Evolutionary conservation across 306 rosid species (phyloP).

Genomic region (Fragaria ananassa): DNA sequence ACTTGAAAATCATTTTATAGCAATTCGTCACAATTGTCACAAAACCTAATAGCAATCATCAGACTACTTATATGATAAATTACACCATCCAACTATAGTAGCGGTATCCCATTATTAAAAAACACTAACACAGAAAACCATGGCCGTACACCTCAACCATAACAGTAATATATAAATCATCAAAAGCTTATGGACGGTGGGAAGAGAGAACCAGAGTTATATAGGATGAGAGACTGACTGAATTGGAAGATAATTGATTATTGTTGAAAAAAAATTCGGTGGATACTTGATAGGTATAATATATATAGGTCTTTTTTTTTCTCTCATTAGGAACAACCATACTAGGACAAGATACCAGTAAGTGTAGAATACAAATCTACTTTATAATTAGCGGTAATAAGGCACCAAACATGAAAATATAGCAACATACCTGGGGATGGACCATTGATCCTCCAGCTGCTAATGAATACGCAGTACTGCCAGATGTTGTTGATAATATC

Average conservation of each 20-base stretch:
- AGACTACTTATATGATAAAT: background rate
- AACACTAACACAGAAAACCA: background rate
- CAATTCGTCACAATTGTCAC: background rate
- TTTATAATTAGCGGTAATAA: background rate
- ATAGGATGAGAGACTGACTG: background rate
- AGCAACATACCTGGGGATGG: constrained; percentile 83
- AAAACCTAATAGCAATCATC: background rate
- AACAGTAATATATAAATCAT: background rate
- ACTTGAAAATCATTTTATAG: background rate
- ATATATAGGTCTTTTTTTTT: background rate
- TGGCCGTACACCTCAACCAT: background rate
- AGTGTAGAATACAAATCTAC: background rate
- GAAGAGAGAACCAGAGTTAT: background rate
- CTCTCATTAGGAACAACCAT: background rate
- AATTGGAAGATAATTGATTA: background rate
- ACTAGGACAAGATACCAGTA: background rate
- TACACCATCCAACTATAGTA: background rate
- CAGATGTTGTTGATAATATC: constrained; percentile 90
- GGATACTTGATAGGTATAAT: background rate
- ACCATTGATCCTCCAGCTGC: constrained; percentile 99
- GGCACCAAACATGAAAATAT: background rate
- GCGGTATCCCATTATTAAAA: background rate
- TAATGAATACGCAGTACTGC: constrained; percentile 95
- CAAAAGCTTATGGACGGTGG: background rate
- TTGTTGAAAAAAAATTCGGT: background rate